Base-by-base conservation (phyloP, 352 stramenopile genomes). In the Elongisporangium prolatum region DNA sequence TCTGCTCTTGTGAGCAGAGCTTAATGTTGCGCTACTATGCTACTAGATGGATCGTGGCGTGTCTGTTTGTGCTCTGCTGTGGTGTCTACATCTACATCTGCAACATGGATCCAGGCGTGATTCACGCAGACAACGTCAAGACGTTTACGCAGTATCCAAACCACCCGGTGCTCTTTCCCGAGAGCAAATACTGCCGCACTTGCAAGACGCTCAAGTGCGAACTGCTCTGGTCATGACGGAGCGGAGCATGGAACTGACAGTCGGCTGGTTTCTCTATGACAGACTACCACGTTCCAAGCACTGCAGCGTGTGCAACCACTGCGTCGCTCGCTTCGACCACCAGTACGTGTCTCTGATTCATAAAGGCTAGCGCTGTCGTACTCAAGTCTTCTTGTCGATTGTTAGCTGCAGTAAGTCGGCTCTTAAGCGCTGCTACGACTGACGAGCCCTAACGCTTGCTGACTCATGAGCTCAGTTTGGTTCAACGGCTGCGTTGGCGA, bases 201-300 rank as follows among this genome's bases (percentile, higher is more conserved):
- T 97, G 89, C 83, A 88, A 93, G 64, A 92, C 86, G 4, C 65
- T 68, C 50, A 97, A 97, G 85, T 94, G 55, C 58, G 72, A 72
- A 4, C 14, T 10, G 13, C 49, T 47, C 25, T 13, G 21, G 11
- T 20, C 52, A 3, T 48, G 22, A 20, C 17, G 5, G 20, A 22
- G 3, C 14, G 20, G 20, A 10, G 38, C 48, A 21, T 54, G 24
- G 17, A 17, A 44, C 21, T 20, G 24, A 47, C 6, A n/a, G 24
- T 21, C 20, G 50, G 18, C 25, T 34, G n/a, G 52, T 28, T 47
- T n/a, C 3, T 61, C 2, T n/a, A 7, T 34, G 52, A 14, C 48
- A 92, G 82, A 56, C 55, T 94, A 11, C 86, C 89, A 7, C 69
- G 89, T 16, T 96, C 86, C 25, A 97, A 97, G 67, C 89, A 97